phyloP scores from a whole-genome alignment of 164 flowering plant species.

The Nymphaea thermarum region DNA sequence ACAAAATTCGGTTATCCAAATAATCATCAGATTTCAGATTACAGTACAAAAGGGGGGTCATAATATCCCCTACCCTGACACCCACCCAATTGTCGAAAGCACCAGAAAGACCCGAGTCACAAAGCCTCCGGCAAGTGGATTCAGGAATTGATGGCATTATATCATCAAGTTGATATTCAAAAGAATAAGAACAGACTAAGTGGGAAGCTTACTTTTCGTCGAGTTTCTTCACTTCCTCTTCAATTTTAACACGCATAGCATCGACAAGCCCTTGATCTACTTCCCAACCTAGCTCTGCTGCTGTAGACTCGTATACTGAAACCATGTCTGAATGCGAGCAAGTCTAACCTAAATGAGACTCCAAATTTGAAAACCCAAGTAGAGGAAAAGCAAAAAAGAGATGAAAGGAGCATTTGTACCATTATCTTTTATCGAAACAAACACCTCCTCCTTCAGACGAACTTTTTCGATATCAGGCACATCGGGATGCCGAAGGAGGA shows the following conservation, averaged over 20 bases:
- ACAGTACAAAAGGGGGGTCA: too few species aligned
- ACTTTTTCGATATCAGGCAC: conserved; percentile 83
- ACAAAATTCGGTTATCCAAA: too few species aligned
- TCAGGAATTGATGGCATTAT: background rate
- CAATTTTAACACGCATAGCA: conserved; percentile 59
- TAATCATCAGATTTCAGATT: too few species aligned
- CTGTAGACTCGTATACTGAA: conserved; percentile 59
- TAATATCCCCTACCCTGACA: background rate
- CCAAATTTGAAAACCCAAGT: background rate
- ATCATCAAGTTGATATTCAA: background rate
- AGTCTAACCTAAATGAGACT: background rate
- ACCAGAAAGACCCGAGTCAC: background rate
- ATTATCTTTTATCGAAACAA: conserved; percentile 37
- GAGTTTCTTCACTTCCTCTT: conserved; percentile 75
- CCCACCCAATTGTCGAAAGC: background rate
- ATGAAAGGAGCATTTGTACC: conserved; percentile 23
- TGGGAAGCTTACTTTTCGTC: conserved; percentile 72
- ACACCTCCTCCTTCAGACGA: conserved; percentile 65
- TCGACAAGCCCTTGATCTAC: conserved; percentile 57
- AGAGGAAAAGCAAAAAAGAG: background rate
- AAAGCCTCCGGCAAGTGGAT: background rate
- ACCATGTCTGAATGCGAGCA: conserved; percentile 51
- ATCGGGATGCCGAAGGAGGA: conserved; percentile 72
- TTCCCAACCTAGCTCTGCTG: conserved; percentile 37
- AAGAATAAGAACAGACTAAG: background rate